Evolutionary conservation across 345 rosid genomes (phyloP).

Genomic region (Gossypium turneri): DNA sequence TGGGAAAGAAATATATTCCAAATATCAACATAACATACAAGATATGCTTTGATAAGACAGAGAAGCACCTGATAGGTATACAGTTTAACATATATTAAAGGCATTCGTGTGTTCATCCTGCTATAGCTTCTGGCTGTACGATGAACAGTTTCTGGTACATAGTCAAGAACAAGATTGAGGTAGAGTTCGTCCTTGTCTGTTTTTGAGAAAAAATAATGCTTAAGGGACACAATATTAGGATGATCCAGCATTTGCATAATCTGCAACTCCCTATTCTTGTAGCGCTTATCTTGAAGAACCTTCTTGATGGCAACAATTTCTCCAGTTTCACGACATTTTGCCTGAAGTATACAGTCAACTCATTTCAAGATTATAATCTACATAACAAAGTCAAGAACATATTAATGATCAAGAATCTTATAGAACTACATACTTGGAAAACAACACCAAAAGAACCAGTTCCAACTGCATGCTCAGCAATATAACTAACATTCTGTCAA

Average conservation of each 20-base stretch:
- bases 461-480: constrained; percentile 90
- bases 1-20: neutral
- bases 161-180: constrained; percentile 93
- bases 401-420: neutral
- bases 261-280: constrained; percentile 93
- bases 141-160: constrained; percentile 85
- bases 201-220: constrained; percentile 88
- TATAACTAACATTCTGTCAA: constrained; percentile 73
- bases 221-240: constrained; percentile 83
- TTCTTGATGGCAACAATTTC: constrained; percentile 94
- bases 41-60: constrained; percentile 6
- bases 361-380: constrained; percentile 5
- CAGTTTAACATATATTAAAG: constrained; percentile 88
- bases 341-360: constrained; percentile 45
- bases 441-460: constrained; percentile 98
- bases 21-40: neutral
- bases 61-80: constrained; percentile 80
- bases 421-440: constrained; percentile 60
- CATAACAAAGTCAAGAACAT: constrained; percentile 4
- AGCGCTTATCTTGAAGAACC: constrained; percentile 95
- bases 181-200: constrained; percentile 94
- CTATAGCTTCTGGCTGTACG: constrained; percentile 77
- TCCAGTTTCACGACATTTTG: constrained; percentile 94
- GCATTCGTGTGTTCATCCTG: constrained; percentile 81
- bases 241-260: constrained; percentile 91